Percentiles rank a stretch among this genome's conserved stretches.
Conservation (phyloP, 768 basidiomycete species). For the Imleria badia region DNA sequence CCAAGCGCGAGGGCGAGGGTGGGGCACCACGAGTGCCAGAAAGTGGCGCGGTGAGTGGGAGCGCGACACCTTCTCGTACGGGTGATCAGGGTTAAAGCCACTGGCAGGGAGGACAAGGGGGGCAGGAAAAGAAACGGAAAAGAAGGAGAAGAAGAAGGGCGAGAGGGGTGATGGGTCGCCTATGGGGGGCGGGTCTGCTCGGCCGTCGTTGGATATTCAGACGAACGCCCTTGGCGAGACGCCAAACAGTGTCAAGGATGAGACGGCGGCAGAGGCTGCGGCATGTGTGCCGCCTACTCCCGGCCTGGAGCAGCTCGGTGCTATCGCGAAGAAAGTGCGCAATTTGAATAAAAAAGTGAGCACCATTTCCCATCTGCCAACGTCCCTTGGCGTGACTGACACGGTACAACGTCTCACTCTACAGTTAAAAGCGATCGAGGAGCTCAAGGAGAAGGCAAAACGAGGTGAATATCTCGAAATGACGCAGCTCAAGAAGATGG, state of each 20-base stretch:
- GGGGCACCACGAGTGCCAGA: slow-evolving; percentile 53
- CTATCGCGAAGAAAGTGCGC: slow-evolving; percentile 86
- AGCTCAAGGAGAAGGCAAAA: slow-evolving; percentile 89
- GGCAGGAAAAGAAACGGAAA: slow-evolving; percentile 45
- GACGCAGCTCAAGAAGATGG: slow-evolving; percentile 97
- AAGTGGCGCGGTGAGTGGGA: slow-evolving; percentile 42
- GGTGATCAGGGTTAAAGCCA: slow-evolving; percentile 30
- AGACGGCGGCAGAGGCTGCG: slow-evolving; percentile 3
- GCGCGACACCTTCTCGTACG: slow-evolving; percentile 60
- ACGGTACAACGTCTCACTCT: background rate
- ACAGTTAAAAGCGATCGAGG: slow-evolving; percentile 97
- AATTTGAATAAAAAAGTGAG: slow-evolving; percentile 93
- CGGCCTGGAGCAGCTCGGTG: slow-evolving; percentile 64
- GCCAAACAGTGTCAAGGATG: slow-evolving; percentile 18
- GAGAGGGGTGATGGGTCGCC: slow-evolving; percentile 37
- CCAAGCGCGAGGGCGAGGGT: slow-evolving; percentile 91
- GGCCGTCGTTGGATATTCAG: slow-evolving; percentile 39
- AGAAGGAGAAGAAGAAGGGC: slow-evolving; percentile 56
- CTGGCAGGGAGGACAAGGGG: slow-evolving; percentile 33
- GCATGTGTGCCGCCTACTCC: slow-evolving; percentile 51
- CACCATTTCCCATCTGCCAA: background rate
- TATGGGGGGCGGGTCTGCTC: slow-evolving; percentile 21
- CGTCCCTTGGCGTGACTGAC: background rate
- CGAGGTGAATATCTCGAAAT: slow-evolving; percentile 90
- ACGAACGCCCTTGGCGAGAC: slow-evolving; percentile 23